phyloP scores from a whole-genome alignment of 176 grass and related monocot genomes.

The Typha latifolia region DNA sequence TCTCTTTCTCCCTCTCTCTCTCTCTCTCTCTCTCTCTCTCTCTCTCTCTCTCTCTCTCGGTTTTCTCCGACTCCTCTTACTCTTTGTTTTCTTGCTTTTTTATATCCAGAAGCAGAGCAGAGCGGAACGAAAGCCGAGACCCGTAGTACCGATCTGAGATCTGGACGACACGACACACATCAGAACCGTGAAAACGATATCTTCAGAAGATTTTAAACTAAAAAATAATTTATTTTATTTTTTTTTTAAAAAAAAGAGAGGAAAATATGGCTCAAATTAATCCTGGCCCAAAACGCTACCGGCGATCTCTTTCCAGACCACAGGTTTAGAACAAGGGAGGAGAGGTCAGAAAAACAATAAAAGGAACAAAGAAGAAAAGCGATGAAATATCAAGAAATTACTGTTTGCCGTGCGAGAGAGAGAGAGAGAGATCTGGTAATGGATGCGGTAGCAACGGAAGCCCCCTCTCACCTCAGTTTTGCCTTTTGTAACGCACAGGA shows the following conservation, averaged over 20 bases:
- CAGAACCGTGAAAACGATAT: background rate
- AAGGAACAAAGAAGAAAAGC: background rate
- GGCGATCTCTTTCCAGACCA: background rate
- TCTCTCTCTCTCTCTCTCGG: too few relatives aligned
- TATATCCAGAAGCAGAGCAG: constrained; percentile 2
- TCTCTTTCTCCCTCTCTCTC: background rate
- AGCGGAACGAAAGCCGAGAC: background rate
- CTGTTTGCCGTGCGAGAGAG: too few relatives aligned
- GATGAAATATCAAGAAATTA: background rate
- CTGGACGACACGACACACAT: background rate
- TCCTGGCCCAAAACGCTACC: background rate
- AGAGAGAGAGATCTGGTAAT: too few relatives aligned
- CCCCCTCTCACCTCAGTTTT: too few relatives aligned
- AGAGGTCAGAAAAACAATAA: background rate
- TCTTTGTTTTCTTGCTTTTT: constrained; percentile 26
- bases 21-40: background rate
- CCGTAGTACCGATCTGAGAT: background rate
- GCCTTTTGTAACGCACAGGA: too few relatives aligned
- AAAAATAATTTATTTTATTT: background rate
- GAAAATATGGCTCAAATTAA: background rate
- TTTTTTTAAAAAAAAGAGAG: too few relatives aligned
- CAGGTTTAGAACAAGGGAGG: background rate
- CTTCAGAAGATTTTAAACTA: background rate
- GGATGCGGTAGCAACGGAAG: too few relatives aligned
- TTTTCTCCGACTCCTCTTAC: background rate